phyloP scores from a whole-genome alignment of 106 monocot species.

The Acorus calamus region DNA sequence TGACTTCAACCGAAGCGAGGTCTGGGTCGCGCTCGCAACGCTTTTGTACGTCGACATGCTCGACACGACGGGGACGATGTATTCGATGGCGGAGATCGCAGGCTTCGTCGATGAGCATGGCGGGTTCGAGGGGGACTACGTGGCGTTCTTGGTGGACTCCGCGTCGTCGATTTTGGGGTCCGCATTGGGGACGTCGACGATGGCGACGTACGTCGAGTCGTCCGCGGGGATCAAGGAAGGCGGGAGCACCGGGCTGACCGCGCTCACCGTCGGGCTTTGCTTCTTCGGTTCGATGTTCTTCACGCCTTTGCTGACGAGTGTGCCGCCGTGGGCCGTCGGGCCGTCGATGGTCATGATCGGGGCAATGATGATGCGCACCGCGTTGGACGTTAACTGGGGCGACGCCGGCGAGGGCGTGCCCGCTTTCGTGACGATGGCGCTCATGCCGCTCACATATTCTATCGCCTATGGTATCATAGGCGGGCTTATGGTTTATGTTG shows the following conservation, averaged over 20 bases:
- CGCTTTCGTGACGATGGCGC: conserved; percentile 63
- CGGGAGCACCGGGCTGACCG: conserved; percentile 63
- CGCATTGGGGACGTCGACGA: conserved; percentile 49
- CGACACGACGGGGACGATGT: conserved; percentile 64
- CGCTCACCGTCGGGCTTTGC: conserved; percentile 27
- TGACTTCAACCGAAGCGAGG: conserved; percentile 16
- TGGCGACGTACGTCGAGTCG: conserved; percentile 64
- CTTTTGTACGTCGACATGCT: conserved; percentile 66
- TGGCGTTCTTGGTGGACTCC: conserved; percentile 56
- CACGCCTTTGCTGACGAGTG: conserved; percentile 45
- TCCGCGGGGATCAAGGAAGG: conserved; percentile 60
- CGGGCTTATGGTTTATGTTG: conserved; percentile 36
- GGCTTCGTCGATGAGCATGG: conserved; percentile 43
- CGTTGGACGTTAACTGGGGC: conserved; percentile 59
- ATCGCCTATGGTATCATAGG: conserved; percentile 67
- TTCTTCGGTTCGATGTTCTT: conserved; percentile 39
- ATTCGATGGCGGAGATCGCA: conserved; percentile 68
- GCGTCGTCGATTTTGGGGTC: conserved; percentile 36
- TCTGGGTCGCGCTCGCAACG: conserved; percentile 41
- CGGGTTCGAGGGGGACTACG: conserved; percentile 60
- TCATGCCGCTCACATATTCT: conserved; percentile 68
- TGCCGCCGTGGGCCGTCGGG: conserved; percentile 78
- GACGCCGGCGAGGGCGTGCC: conserved; percentile 43
- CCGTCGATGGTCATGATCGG: conserved; percentile 66
- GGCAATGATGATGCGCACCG: conserved; percentile 61